Percentiles rank a stretch among this genome's conserved stretches.
Evolutionary conservation across 805 yeast genomes (phyloP).

Genomic region (Danielia oregonensis): DNA sequence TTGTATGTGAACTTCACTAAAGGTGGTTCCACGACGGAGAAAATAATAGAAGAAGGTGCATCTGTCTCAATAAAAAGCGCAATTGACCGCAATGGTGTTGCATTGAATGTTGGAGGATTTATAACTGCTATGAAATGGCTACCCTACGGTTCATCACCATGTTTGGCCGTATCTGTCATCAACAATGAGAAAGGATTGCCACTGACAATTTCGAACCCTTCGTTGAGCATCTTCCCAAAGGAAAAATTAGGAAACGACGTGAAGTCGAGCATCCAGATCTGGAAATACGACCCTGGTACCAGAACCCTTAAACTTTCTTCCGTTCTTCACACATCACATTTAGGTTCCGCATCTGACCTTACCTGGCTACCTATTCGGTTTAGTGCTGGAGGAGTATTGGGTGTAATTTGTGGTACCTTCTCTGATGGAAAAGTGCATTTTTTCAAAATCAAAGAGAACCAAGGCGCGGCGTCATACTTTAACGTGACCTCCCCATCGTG

Average conservation of each 20-base stretch:
- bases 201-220: slow-evolving; percentile 21
- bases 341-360: slow-evolving; percentile 44
- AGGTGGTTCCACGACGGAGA: slow-evolving; percentile 5
- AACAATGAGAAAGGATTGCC: slow-evolving; percentile 24
- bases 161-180: slow-evolving; percentile 50
- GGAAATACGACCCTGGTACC: slow-evolving; percentile 26
- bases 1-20: slow-evolving; percentile 16
- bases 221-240: slow-evolving; percentile 28
- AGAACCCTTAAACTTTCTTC: slow-evolving; percentile 24
- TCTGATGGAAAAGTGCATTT: slow-evolving; percentile 57
- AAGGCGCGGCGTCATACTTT: slow-evolving; percentile 13
- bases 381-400: slow-evolving; percentile 24
- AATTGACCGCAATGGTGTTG: slow-evolving; percentile 30
- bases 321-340: slow-evolving; percentile 29
- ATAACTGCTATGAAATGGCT: slow-evolving; percentile 56
- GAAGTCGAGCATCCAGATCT: slow-evolving; percentile 43
- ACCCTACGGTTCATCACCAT: slow-evolving; percentile 21
- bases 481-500: slow-evolving; percentile 22
- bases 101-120: slow-evolving; percentile 49
- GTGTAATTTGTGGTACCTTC: slow-evolving; percentile 49
- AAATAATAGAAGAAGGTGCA: slow-evolving; percentile 6
- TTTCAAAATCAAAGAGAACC: slow-evolving; percentile 32
- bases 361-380: slow-evolving; percentile 38
- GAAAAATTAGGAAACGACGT: slow-evolving; percentile 9
- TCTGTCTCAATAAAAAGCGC: slow-evolving; percentile 11